Base-by-base conservation (phyloP, 2,329 filamentous ascomycete genomes). In the Monosporascus sp. region DNA sequence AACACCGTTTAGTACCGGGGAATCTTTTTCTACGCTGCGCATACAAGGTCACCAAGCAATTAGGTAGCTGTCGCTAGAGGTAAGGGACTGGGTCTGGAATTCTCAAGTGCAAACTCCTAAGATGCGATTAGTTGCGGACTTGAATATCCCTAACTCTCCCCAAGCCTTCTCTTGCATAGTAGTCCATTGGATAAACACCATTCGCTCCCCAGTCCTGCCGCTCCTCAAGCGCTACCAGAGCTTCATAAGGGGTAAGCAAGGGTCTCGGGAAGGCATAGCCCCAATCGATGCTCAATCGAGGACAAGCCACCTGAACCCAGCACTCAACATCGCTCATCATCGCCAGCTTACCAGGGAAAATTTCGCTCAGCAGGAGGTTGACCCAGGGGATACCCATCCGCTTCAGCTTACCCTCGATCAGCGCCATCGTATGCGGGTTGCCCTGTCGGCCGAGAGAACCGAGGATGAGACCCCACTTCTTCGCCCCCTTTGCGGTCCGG, bases 301-400 rank as follows among this genome's bases (percentile, higher is more conserved):
- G 94, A 72, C 94, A 99, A 5, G 94, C 94, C 49, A 99, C 91
- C 72, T 99, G 94, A 40, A 99, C 93, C 94, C 94, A 99, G 63
- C 91, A 96, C 67, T 97, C 93, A 2, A 99, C 89, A 65, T 97
- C 93, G 31, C 75, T 74, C 91, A 99, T 97, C 77, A 94, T 85
- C 0, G 90, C 91, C 60, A 99, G 74, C 74, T 97, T 99, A 0
- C 91, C 92, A 0, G 95, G 94, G 69, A 97, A 97, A 51, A 99
- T 97, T 75, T 99, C 94, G 58, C 88, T 94, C 4, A 99, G 79
- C 9, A 97, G 75, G 1, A 99, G 70, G 60, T 96, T 93, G 41
- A 99, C 82, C 64, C 86, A 92, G 0, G 90, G 88, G 11, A 96
- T 88, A 0, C 87, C 88, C 56, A 82, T 78, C 44, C 84, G 79